These are phyloP conservation scores for Biscutella laevigata DNA, from an alignment of 441 rosid species.

Conservation along the genomic window DNA sequence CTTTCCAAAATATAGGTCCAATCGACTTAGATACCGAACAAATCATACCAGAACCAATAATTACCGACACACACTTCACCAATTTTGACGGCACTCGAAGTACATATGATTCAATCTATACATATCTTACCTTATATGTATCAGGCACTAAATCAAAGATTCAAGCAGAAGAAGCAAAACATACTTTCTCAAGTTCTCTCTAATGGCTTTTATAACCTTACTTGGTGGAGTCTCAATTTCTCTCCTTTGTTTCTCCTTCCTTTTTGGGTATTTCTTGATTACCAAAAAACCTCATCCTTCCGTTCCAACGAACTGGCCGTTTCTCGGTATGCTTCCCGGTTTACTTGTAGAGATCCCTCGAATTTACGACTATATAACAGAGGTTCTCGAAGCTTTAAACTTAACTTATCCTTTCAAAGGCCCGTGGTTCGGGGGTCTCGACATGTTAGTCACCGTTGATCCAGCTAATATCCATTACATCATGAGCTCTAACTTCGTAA, in stretches of 20 bases:
- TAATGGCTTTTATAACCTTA: not conserved
- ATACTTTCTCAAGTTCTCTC: not conserved
- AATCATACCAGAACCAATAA: too few relatives aligned
- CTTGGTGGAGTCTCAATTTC: not conserved
- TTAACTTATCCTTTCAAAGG: conserved; percentile 2
- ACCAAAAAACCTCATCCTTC: conserved; percentile 1
- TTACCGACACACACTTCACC: too few relatives aligned
- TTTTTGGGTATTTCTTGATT: not conserved
- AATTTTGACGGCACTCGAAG: too few relatives aligned
- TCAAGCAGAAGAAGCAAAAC: not conserved
- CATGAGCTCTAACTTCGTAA: not conserved
- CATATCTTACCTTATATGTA: too few relatives aligned
- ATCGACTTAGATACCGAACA: too few relatives aligned
- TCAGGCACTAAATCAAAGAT: too few relatives aligned
- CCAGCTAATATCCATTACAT: conserved; percentile 7
- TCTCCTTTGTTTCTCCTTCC: not conserved
- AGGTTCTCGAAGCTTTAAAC: not conserved
- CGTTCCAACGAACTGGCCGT: not conserved
- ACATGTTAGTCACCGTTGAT: conserved; percentile 5
- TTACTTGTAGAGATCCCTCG: conserved; percentile 1
- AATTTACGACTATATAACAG: not conserved
- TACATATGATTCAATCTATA: too few relatives aligned
- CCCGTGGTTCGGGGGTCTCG: not conserved
- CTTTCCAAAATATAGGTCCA: too few relatives aligned
- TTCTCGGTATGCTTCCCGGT: conserved; percentile 4